Evolutionary conservation across 306 rosid genomes (phyloP).

Genomic region (Sindora glabra): DNA sequence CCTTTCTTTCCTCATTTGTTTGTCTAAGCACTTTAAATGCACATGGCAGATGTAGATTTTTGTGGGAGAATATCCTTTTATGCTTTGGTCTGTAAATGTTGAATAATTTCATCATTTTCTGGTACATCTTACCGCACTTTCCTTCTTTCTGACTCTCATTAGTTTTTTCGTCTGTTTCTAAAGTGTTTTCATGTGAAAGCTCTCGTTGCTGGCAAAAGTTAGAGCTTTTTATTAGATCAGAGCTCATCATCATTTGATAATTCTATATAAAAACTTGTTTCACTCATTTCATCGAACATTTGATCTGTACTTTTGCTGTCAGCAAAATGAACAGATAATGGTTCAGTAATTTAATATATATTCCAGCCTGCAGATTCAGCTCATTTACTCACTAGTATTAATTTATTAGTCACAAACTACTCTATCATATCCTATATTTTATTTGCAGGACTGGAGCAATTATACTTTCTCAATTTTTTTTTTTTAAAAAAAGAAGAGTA

Average conservation of each 20-base stretch:
- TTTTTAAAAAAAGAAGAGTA: neutral
- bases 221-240: slow-evolving; percentile 14
- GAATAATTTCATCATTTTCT: neutral
- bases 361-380: slow-evolving; percentile 35
- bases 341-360: slow-evolving; percentile 20
- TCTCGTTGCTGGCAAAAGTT: slow-evolving; percentile 26
- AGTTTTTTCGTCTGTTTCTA: neutral
- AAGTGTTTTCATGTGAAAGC: slow-evolving; percentile 26
- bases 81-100: neutral
- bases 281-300: neutral
- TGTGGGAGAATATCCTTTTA: neutral
- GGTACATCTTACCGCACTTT: neutral
- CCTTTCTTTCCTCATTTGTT: no score
- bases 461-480: slow-evolving; percentile 16
- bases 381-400: neutral
- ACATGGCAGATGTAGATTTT: neutral
- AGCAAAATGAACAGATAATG: slow-evolving; percentile 17
- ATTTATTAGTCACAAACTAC: slow-evolving; percentile 5
- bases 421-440: neutral
- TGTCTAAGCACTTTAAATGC: no score
- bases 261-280: neutral
- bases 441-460: slow-evolving; percentile 20
- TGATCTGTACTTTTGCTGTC: slow-evolving; percentile 28
- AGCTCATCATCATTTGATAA: slow-evolving; percentile 12
- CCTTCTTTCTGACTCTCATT: neutral